These are phyloP conservation scores for Sugiyamaella grinbergsii DNA, from an alignment of 1,139 yeast species.

Conservation along the genomic window DNA sequence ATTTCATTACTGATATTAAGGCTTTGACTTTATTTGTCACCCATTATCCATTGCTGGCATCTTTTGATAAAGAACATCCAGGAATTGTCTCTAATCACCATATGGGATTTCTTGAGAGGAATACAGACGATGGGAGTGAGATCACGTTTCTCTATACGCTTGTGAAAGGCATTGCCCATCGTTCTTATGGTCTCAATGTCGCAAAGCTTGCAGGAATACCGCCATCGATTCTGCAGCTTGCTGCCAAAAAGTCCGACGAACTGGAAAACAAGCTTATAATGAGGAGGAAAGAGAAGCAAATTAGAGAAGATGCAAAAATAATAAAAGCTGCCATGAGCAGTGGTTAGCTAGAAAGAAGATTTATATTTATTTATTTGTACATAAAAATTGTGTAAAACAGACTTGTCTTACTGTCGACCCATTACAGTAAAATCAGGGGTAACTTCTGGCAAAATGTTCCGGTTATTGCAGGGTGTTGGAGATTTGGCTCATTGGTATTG, in stretches of 20 bases:
- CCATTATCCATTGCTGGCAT: constrained; percentile 76
- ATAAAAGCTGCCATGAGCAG: neutral
- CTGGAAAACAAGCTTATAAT: constrained; percentile 25
- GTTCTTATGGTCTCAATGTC: constrained; percentile 45
- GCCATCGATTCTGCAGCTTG: constrained; percentile 33
- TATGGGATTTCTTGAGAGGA: constrained; percentile 67
- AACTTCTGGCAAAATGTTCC: too few species aligned
- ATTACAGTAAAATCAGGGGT: neutral
- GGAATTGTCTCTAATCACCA: constrained; percentile 60
- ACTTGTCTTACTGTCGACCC: neutral
- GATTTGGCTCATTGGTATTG: too few species aligned
- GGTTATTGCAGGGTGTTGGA: too few species aligned
- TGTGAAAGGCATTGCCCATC: constrained; percentile 40
- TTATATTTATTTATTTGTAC: neutral
- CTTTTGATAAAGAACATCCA: constrained; percentile 50
- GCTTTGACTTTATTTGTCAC: constrained; percentile 80
- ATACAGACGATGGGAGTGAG: constrained; percentile 22
- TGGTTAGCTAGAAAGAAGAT: neutral
- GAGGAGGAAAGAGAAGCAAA: constrained; percentile 1
- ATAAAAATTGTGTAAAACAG: too few species aligned
- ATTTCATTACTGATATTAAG: constrained; percentile 51
- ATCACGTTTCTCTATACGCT: constrained; percentile 40
- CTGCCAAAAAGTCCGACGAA: constrained; percentile 31
- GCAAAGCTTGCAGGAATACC: constrained; percentile 44
- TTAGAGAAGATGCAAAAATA: neutral